Percentiles rank a stretch among this genome's conserved stretches.
Conservation (phyloP, 2,329 filamentous ascomycete species). For the Fusarium hainanense region DNA sequence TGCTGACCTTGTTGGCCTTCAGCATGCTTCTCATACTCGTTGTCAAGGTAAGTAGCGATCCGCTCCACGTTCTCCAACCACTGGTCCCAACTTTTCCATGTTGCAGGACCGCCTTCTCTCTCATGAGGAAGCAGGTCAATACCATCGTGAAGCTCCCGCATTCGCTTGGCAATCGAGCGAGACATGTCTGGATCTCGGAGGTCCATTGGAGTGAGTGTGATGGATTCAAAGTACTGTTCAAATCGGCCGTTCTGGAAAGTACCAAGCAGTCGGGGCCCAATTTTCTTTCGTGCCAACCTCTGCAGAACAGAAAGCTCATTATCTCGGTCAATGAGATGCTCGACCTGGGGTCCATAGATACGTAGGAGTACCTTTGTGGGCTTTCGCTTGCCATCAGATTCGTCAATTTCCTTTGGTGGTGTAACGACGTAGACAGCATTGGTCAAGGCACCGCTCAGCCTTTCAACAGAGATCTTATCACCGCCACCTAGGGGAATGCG, state of each 20-base stretch:
- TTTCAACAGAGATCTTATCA: conserved; percentile 74
- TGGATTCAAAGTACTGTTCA: conserved; percentile 91
- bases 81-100: conserved; percentile 95
- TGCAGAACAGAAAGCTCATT: conserved; percentile 88
- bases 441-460: conserved; percentile 90
- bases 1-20: conserved; percentile 32
- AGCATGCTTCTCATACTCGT: conserved; percentile 64
- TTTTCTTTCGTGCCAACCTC: conserved; percentile 88
- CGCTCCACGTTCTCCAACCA: conserved; percentile 78
- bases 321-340: conserved; percentile 94
- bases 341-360: conserved; percentile 94
- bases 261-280: conserved; percentile 89
- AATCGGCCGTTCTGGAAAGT: conserved; percentile 96
- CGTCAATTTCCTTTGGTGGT: conserved; percentile 73
- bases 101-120: conserved; percentile 79
- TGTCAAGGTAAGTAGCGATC: conserved; percentile 67
- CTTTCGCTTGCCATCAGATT: conserved; percentile 55
- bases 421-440: conserved; percentile 97
- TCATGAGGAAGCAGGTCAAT: conserved; percentile 87
- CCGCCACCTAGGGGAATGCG: conserved; percentile 79
- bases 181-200: conserved; percentile 85
- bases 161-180: conserved; percentile 94
- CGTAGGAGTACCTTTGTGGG: conserved; percentile 82
- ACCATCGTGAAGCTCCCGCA: conserved; percentile 95
- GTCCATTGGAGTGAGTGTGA: conserved; percentile 79